Evolutionary conservation across 495 filamentous ascomycete genomes (phyloP).

Genomic region (Glonium stellatum): DNA sequence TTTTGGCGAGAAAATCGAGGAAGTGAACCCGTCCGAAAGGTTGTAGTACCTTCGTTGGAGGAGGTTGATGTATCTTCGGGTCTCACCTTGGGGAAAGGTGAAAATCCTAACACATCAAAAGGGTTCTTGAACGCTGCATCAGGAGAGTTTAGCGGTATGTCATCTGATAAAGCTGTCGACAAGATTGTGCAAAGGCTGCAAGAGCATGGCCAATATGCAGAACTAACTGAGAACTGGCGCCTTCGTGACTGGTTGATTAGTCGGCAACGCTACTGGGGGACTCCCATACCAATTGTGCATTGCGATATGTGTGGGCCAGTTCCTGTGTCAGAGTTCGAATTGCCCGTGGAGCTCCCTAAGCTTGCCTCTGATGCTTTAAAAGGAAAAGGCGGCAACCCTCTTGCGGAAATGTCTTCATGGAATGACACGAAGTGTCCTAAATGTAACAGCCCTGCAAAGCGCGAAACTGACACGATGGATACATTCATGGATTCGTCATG

Average conservation of each 20-base stretch:
- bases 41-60: neutral
- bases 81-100: conserved; percentile 13
- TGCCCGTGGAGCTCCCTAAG: conserved; percentile 70
- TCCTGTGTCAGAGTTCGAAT: conserved; percentile 65
- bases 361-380: conserved; percentile 60
- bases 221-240: conserved; percentile 61
- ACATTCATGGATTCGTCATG: conserved; percentile 92
- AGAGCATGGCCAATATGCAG: conserved; percentile 45
- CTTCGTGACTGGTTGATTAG: conserved; percentile 84
- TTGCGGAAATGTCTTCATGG: conserved; percentile 67
- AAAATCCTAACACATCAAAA: conserved; percentile 44
- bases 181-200: conserved; percentile 54
- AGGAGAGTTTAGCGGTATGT: conserved; percentile 45
- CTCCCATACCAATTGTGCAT: conserved; percentile 84
- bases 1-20: conserved; percentile 69
- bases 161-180: conserved; percentile 55
- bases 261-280: conserved; percentile 83
- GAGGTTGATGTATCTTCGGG: neutral
- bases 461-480: conserved; percentile 93
- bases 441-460: conserved; percentile 60
- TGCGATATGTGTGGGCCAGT: conserved; percentile 70
- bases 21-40: conserved; percentile 15
- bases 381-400: conserved; percentile 67
- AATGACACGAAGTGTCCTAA: conserved; percentile 67
- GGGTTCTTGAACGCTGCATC: conserved; percentile 43